Evolutionary conservation across 1,139 yeast genomes (phyloP), one percentile per base, ranked within the genome.

Genomic region (Pichia sp.): DNA sequence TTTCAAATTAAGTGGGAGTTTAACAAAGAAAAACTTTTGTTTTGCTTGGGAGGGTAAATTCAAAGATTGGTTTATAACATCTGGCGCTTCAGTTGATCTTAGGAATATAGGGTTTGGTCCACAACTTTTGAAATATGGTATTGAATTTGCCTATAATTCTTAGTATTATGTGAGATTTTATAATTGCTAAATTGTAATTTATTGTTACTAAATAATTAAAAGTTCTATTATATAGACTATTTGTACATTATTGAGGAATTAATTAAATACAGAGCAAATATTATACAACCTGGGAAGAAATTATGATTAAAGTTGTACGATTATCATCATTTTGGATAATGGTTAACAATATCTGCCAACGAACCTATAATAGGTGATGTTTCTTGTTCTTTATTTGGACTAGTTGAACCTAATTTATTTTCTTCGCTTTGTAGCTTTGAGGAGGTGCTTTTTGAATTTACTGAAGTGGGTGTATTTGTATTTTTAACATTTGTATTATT

Each of bases 41-140:
- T 48, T 89, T 7, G 67, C 87, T 36, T 92, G 97, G 97, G 96
- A 87, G 60, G 97, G 97, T 0, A 75, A 86, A 54, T 78, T 79
- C 59, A 81, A 85, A 59, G 95, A 88, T 45, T 84, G 92, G 59
- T 64, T 92, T 46, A 72, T 90, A 6, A 81, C 89, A 46, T 77
- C 92, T 1, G 97, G 97, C 0, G 73, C 82, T 3, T 79, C 76
- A 46, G 55, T 82, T 11, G 63, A 68, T 47, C 60, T 64, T 38
- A 60, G 43, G 25, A 35, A 39, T 5, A 12, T 32, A 6, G 40
- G 38, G 7, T 18, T 40, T 2, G 45, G 45, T 3, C 68, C 72
- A 4, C 60, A 57, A 26, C 51, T 65, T 7, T 55, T 65, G 5
- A 58, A 59, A 8, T 56, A 68, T 42, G 74, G 74, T 4, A 44